Conservation (phyloP, 768 basidiomycete genomes). For the Boletellus sp. region DNA sequence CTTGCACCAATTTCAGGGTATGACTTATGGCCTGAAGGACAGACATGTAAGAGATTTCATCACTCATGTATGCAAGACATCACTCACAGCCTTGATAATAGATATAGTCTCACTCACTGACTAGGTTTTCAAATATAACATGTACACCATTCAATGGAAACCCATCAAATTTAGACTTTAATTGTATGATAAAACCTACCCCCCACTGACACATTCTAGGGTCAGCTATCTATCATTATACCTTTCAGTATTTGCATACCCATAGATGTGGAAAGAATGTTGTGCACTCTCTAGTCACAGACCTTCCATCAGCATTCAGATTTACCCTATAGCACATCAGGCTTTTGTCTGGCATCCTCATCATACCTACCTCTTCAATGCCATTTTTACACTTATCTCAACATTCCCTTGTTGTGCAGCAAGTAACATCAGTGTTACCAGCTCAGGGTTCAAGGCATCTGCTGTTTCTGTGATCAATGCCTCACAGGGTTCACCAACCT, state of each 20-base stretch:
- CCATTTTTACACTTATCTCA: background rate
- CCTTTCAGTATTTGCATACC: background rate
- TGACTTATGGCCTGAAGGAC: no score
- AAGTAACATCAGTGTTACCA: background rate
- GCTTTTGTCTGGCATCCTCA: background rate
- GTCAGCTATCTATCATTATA: no score
- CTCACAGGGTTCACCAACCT: background rate
- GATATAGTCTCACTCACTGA: no score
- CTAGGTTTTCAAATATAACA: no score
- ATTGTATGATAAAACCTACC: no score
- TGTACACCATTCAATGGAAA: no score
- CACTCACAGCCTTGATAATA: no score
- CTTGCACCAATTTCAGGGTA: no score
- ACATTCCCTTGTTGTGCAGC: background rate
- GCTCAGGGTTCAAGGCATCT: background rate
- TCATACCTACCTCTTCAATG: background rate
- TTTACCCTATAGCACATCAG: background rate
- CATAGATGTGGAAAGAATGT: background rate
- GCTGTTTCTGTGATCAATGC: background rate
- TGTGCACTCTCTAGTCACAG: background rate
- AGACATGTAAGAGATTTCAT: no score
- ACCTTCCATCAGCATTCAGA: background rate
- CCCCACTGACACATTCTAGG: no score
- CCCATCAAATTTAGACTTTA: no score
- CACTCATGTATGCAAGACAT: no score